Base-by-base conservation (phyloP, 2,329 filamentous ascomycete species). In the Arachnopeziza araneosa region DNA sequence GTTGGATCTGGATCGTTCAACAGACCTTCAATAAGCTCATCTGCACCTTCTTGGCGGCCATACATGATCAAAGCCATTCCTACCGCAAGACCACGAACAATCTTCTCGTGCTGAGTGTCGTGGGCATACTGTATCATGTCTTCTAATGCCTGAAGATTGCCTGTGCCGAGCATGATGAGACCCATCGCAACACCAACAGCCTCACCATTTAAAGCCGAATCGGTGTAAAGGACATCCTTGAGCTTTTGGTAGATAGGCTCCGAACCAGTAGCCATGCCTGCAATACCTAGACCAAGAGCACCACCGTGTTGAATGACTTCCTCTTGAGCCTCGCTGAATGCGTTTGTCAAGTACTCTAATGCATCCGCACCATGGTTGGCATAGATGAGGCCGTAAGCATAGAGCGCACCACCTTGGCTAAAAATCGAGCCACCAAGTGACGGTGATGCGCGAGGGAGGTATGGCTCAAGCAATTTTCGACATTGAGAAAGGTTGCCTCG, bases 51-150 rank as follows among this genome's bases (percentile, higher is more conserved):
- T 76, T 98, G 93, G 62, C 92, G 89, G 54, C 89, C 92, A 69
- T 95, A 99, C 93, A 98, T 98, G 78, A 99, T 96, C 61, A 99
- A 80, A 12, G 95, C 92, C 91, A 99, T 98, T 61, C 95, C 95
- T 67, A 99, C 84, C 32, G 95, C 93, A 61, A 97, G 85, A 72
- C 95, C 95, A 55, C 95, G 91, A 24, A 99, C 92, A 71, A 96
- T 98, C 83, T 99, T 99, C 80, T 99, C 95, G 77, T 99, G 95
- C 63, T 96, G 93, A 0, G 95, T 99, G 68, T 99, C 95, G 71
- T 97, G 95, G 3, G 95, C 92, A 72, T 99, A 99, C 53, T 92
- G 89, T 60, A 97, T 95, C 93, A 99, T 97, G 68, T 96, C 91
- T 72, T 97, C 91, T 8, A 99, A 78, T 9, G 92, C 93, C 74